Conservation (phyloP, 176 grass and related monocot genomes). For the Bolboschoenus planiculmis region DNA sequence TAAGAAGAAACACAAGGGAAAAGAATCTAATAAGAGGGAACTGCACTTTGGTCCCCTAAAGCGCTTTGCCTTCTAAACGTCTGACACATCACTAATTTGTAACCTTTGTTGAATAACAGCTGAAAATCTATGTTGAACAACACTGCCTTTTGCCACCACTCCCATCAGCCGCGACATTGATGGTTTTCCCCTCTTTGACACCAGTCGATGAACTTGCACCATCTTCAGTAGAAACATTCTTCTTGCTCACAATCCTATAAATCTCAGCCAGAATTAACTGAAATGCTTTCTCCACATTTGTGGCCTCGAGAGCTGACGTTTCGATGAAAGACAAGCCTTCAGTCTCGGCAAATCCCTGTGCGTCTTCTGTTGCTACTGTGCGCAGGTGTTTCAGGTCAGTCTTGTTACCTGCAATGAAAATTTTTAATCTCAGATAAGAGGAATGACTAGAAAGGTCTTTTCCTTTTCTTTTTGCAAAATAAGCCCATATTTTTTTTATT, state of each 20-base stretch:
- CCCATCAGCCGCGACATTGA: neutral
- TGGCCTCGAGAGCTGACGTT: constrained; percentile 80
- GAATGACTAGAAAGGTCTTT: neutral
- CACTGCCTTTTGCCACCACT: constrained; percentile 11
- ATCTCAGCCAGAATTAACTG: constrained; percentile 38
- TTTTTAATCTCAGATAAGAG: neutral
- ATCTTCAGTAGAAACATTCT: constrained; percentile 15
- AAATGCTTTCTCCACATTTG: constrained; percentile 84
- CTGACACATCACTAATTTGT: neutral
- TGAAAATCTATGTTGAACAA: constrained; percentile 15
- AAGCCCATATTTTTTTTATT: neutral
- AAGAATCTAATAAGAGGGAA: constrained; percentile 1
- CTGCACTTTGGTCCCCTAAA: neutral
- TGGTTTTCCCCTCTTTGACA: constrained; percentile 18
- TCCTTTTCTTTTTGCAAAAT: neutral
- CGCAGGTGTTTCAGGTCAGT: constrained; percentile 71
- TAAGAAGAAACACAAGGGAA: neutral
- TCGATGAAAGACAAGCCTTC: constrained; percentile 75
- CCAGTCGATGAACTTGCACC: neutral
- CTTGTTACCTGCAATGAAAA: constrained; percentile 58
- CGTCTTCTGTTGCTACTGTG: constrained; percentile 56
- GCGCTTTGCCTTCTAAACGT: neutral
- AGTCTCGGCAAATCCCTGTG: constrained; percentile 68
- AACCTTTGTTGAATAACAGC: neutral
- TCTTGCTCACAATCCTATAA: constrained; percentile 23